A percentile compares a stretch with the other conserved stretches of the same genome.
Conservation (phyloP, 2,329 filamentous ascomycete genomes). For the Colletotrichum karsti region DNA sequence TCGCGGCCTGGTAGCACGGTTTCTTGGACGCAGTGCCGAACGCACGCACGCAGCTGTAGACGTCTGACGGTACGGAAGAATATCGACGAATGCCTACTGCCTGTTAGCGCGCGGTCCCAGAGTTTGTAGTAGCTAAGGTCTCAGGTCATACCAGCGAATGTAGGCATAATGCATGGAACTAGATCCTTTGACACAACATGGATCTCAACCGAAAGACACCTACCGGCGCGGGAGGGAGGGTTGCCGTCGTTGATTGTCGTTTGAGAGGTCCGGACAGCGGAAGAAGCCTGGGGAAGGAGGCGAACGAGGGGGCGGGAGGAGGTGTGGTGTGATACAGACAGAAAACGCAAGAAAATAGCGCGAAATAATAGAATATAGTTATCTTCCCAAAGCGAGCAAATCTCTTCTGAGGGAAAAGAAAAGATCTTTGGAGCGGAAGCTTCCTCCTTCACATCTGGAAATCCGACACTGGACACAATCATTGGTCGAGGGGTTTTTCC, state of each 20-base stretch:
- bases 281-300: not conserved
- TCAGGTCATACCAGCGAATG: not conserved
- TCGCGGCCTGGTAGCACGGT: not conserved
- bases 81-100: not conserved
- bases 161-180: too few species aligned
- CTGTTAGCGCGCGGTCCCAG: not conserved
- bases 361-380: not conserved
- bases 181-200: not conserved
- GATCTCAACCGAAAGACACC: not conserved
- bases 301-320: not conserved
- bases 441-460: not conserved
- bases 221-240: not conserved
- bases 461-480: too few species aligned
- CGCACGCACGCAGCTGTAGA: not conserved
- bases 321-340: not conserved
- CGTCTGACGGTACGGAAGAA: not conserved
- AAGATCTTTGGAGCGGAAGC: not conserved
- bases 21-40: not conserved
- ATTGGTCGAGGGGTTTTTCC: too few species aligned
- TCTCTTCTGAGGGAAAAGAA: not conserved
- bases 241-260: not conserved
- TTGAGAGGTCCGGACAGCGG: too few species aligned
- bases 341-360: not conserved
- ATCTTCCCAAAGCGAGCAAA: not conserved
- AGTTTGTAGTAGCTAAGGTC: not conserved